Base-by-base conservation (phyloP, 129 eudicot species). In the Heracleum sosnowskyi region DNA sequence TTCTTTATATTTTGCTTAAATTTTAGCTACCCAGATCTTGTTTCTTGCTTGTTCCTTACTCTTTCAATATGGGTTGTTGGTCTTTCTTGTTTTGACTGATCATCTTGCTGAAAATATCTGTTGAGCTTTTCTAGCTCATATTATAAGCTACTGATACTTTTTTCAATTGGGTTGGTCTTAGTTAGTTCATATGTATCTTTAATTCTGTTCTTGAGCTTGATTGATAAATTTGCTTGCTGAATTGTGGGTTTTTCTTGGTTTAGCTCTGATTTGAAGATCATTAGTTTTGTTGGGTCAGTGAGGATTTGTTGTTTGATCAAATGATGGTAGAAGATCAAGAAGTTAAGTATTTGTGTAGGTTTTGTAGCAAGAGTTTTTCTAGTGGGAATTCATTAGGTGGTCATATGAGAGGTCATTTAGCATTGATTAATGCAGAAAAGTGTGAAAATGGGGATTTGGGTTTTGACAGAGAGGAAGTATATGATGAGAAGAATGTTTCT, bases 301-400 rank as follows among this genome's bases (percentile, higher is more conserved):
- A 11, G 60, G 42, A 29, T 69, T 35, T 12, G 29, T 49, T 76
- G 47, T 46, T 29, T 72, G 12, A 64, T 84, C 62, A 33, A 69
- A 51, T 69, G 76, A 88, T 84, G 92, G 89, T 76, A 66, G 89
- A 82, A 78, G 84, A 62, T 82, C 87, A 88, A 77, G 90, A 77
- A 78, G 79, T 75, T 42, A 85, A 80, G 75, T 77, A 79, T 53
- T n/a, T 83, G 11, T 92, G 97, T 84, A 88, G 79, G 73, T 85
- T 85, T 62, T 92, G 97, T 79, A 69, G 63, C 71, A 90, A 84
- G 77, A 75, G 80, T 36, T 92, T 87, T 82, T 45, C 40, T 0
- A 92, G 62, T 81, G 97, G 96, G n/a, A 90, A 81, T 82, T 85
- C 91, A 57, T 68, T 92, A 76, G 97, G 97, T 24, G 97, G 96